These are phyloP conservation scores for Lupinus albus DNA, from an alignment of 306 rosid genomes.

Conservation along the genomic window DNA sequence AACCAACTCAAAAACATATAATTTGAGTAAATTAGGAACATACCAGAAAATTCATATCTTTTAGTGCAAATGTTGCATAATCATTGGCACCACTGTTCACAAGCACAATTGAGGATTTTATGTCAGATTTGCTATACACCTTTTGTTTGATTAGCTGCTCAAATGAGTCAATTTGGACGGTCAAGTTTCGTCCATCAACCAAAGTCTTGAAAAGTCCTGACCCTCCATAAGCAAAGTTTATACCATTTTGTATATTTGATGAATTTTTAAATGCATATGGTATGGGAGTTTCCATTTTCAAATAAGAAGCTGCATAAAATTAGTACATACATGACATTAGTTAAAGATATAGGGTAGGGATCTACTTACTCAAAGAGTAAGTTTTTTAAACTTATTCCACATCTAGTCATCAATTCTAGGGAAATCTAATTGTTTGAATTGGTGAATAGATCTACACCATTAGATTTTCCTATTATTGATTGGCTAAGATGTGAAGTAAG, in stretches of 20 bases:
- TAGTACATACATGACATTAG: not conserved
- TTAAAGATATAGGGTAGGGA: too few species aligned
- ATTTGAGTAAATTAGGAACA: slow-evolving; percentile 25
- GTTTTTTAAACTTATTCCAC: too few species aligned
- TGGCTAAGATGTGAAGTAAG: too few species aligned
- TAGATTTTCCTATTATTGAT: too few species aligned
- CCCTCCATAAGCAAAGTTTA: slow-evolving; percentile 51
- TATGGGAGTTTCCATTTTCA: slow-evolving; percentile 37
- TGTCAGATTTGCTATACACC: slow-evolving; percentile 46
- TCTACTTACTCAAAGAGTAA: too few species aligned
- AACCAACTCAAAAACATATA: too few species aligned
- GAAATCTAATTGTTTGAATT: too few species aligned
- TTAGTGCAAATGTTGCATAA: slow-evolving; percentile 1
- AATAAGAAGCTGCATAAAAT: slow-evolving; percentile 45
- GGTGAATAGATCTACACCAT: too few species aligned
- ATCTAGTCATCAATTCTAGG: too few species aligned
- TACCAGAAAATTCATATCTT: slow-evolving; percentile 2
- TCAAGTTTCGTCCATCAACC: slow-evolving; percentile 44
- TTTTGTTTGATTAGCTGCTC: slow-evolving; percentile 51
- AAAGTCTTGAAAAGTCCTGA: slow-evolving; percentile 39
- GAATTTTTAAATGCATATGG: slow-evolving; percentile 28
- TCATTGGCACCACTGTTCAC: slow-evolving; percentile 44
- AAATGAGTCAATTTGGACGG: slow-evolving; percentile 41
- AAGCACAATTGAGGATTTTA: slow-evolving; percentile 44
- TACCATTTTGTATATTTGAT: slow-evolving; percentile 18